Conservation (phyloP, 192 early-diverging fungal genomes). For the Umbelopsis sp. region DNA sequence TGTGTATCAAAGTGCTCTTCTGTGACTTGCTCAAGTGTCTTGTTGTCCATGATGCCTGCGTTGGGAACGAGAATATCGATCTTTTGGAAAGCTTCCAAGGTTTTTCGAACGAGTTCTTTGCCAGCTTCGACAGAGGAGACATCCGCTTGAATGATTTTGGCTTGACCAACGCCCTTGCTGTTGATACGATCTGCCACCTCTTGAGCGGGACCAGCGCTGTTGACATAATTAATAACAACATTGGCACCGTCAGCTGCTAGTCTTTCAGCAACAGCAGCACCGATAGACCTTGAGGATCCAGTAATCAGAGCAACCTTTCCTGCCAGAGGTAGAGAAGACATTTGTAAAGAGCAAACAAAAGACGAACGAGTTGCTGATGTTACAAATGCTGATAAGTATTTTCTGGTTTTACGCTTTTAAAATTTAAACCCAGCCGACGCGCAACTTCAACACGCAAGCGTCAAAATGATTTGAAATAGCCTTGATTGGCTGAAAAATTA, state of each 20-base stretch:
- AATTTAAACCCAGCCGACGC: too few species aligned
- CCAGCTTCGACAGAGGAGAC: slow-evolving; percentile 26
- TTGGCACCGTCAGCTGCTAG: slow-evolving; percentile 23
- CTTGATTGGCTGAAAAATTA: too few species aligned
- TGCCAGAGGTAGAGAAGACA: not conserved
- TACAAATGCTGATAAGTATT: too few species aligned
- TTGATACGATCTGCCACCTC: slow-evolving; percentile 12
- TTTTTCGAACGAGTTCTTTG: slow-evolving; percentile 18
- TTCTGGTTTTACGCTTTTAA: too few species aligned
- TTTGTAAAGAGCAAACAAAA: not conserved
- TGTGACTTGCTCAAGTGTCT: slow-evolving; percentile 32
- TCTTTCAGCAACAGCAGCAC: slow-evolving; percentile 16
- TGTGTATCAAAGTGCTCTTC: slow-evolving; percentile 36
- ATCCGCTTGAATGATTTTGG: slow-evolving; percentile 50
- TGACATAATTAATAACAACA: slow-evolving; percentile 29
- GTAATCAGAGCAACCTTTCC: slow-evolving; percentile 35
- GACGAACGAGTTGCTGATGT: too few species aligned
- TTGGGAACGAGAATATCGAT: slow-evolving; percentile 52
- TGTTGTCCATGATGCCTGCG: slow-evolving; percentile 33
- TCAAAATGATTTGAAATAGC: too few species aligned
- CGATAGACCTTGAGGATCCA: slow-evolving; percentile 27
- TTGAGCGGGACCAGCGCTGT: slow-evolving; percentile 7
- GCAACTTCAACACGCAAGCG: too few species aligned
- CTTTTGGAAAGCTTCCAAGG: slow-evolving; percentile 40
- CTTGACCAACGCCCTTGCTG: slow-evolving; percentile 23